Base-by-base conservation (phyloP, 2,329 filamentous ascomycete species). In the Fusarium euwallaceae region DNA sequence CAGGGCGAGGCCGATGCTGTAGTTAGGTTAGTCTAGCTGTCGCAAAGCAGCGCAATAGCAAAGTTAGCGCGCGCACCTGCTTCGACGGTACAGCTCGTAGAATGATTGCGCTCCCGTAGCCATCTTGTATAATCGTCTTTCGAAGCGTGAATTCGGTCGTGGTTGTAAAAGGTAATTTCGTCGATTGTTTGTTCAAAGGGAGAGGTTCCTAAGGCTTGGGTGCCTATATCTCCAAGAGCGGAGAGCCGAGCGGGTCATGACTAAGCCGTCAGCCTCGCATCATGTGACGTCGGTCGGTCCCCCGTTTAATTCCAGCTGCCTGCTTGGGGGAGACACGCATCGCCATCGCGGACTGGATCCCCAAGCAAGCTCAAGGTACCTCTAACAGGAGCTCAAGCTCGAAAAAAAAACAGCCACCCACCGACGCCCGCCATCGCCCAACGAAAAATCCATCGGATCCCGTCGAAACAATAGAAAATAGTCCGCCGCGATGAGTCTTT, bases 81-180 rank as follows among this genome's bases (percentile, higher is more conserved):
- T 98, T 87, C 95, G 93, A 80, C 97, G 94, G 85, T 99, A 99
- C 81, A 99, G 92, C 90, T 99, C 97, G 85, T 98, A 99, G 87
- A 89, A 92, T 37, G 89, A 89, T 82, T 90, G 88, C 73, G 83
- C 84, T 71, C 83, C 85, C 58, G 86, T 84, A 67, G 89, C 86
- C 85, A 89, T 89, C 41, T 59, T 81, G 51, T 36, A 66, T 17
- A 45, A 29, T 59, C 55, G 34, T 41, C 29, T 64, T 51, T 37
- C n/a, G 48, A 55, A 53, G 45, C 16, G 34, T 64, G 32, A 39
- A 63, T 70, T 60, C 56, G 56, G 56, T 39, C 22, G 22, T 29
- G 4, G 22, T 17, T 4, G 36, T n/a, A 29, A 60, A n/a, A 20
- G 8, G 56, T 17, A 29, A 39, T 29, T 39, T 39, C 29, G 32